Evolutionary conservation across 805 yeast genomes (phyloP).

Genomic region (Barnettozyma salicaria): DNA sequence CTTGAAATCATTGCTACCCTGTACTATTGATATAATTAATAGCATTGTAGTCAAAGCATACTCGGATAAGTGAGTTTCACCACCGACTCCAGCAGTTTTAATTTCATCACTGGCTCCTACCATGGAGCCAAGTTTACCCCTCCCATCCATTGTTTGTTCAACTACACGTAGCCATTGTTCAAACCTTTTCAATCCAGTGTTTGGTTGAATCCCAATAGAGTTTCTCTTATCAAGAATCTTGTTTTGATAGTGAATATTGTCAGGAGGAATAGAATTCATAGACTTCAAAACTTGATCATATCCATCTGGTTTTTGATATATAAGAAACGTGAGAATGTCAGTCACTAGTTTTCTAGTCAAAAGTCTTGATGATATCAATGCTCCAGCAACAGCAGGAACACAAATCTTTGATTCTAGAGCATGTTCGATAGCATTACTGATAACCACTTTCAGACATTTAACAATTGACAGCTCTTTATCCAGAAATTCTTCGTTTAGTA

Average conservation of each 20-base stretch:
- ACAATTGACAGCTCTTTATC: slow-evolving; percentile 74
- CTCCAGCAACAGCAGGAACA: slow-evolving; percentile 60
- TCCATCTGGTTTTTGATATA: slow-evolving; percentile 43
- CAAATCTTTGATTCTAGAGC: slow-evolving; percentile 40
- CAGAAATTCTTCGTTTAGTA: slow-evolving; percentile 37
- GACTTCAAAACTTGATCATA: slow-evolving; percentile 49
- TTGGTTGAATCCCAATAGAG: slow-evolving; percentile 20
- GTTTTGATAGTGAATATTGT: slow-evolving; percentile 27
- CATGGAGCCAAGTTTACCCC: slow-evolving; percentile 83
- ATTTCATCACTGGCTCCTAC: slow-evolving; percentile 91
- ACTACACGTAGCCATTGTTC: slow-evolving; percentile 69
- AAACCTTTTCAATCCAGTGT: slow-evolving; percentile 39
- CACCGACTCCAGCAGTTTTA: slow-evolving; percentile 41
- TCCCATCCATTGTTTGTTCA: slow-evolving; percentile 66
- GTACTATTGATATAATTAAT: slow-evolving; percentile 58
- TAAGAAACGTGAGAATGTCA: slow-evolving; percentile 59
- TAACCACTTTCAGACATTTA: slow-evolving; percentile 68
- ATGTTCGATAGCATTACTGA: slow-evolving; percentile 59
- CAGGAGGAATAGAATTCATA: slow-evolving; percentile 25
- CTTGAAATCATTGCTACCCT: slow-evolving; percentile 32
- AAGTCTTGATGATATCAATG: slow-evolving; percentile 67
- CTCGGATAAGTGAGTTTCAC: slow-evolving; percentile 62
- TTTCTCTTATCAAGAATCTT: slow-evolving; percentile 32
- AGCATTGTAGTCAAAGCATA: slow-evolving; percentile 67
- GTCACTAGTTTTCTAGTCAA: slow-evolving; percentile 75